phyloP scores from a whole-genome alignment of 257 asterid species.

The Lavandula angustifolia region DNA sequence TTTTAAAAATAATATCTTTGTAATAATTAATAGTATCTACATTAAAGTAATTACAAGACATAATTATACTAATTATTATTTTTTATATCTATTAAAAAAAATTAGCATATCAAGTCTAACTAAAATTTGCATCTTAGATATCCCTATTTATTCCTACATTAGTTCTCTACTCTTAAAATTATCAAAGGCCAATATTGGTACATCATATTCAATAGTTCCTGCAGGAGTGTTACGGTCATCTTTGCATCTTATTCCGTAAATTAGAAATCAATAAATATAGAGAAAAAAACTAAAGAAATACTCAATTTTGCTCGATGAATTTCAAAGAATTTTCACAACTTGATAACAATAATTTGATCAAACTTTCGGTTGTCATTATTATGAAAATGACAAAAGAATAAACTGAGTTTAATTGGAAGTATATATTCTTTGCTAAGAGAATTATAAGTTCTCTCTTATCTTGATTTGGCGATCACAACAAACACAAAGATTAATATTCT shows the following conservation, averaged over 20 bases:
- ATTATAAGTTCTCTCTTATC: constrained; percentile 42
- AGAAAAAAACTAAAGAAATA: background rate
- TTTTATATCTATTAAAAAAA: too few relatives aligned
- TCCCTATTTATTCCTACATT: background rate
- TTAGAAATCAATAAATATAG: background rate
- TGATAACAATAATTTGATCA: constrained; percentile 33
- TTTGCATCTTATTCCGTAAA: too few relatives aligned
- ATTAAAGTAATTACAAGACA: background rate
- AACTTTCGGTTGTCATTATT: constrained; percentile 38
- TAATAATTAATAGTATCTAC: background rate
- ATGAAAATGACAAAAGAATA: constrained; percentile 33
- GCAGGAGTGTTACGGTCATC: too few relatives aligned
- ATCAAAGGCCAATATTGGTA: background rate
- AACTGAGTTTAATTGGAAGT: constrained; percentile 32
- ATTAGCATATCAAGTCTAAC: background rate
- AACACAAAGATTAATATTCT: constrained; percentile 32
- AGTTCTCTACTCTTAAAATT: background rate
- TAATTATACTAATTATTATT: background rate
- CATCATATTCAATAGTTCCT: background rate
- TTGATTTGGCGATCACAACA: constrained; percentile 35
- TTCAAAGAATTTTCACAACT: constrained; percentile 25
- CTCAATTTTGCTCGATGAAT: background rate
- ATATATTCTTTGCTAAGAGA: constrained; percentile 33
- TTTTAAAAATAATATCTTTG: background rate
- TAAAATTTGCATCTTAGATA: background rate